Evolutionary conservation across 2,329 filamentous ascomycete species (phyloP), one percentile per base, ranked within the genome.

Genomic region (Neodidymelliopsis sp.): DNA sequence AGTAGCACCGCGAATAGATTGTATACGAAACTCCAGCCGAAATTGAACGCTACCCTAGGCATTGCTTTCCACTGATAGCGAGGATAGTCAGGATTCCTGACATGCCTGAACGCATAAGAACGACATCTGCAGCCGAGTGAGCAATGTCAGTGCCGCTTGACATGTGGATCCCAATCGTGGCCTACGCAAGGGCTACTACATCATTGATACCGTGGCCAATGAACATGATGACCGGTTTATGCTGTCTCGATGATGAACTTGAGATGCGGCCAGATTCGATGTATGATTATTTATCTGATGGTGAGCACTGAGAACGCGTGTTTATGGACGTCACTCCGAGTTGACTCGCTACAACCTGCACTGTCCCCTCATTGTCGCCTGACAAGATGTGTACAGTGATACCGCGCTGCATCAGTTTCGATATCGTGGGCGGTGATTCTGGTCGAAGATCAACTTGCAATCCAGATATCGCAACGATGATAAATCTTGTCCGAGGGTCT

Each of bases 151-250:
- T 67, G 7, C 64, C 78, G 38, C 74, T 78, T 47, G 80, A 81
- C 67, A 93, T 83, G 59, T 89, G 86, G 0, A 91, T 76, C 13
- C 90, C 89, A 29, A 93, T 80, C 1, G 80, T 82, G 1, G 89
- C 87, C 62, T 86, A 82, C 0, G 87, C 84, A 0, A 93, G 78
- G 0, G 89, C 89, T 2, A 84, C 78, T 0, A 89, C 88, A 60
- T 93, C 89, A 66, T 93, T 93, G n/a, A 87, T 91, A 0, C 90
- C 90, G 59, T 94, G 89, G 27, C 89, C 89, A 47, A 81, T 80
- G 70, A 93, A 92, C 5, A 91, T 69, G 13, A 89, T 80, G 2
- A 80, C 59, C 0, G 63, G 56, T 35, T 53, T 43, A 10, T 16
- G 28, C 39, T 2, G 24, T 2, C 33, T 56, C 50, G 6, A 12